These are phyloP conservation scores for Fusarium lyarnte DNA, from an alignment of 2,329 filamentous ascomycete species.

Conservation along the genomic window DNA sequence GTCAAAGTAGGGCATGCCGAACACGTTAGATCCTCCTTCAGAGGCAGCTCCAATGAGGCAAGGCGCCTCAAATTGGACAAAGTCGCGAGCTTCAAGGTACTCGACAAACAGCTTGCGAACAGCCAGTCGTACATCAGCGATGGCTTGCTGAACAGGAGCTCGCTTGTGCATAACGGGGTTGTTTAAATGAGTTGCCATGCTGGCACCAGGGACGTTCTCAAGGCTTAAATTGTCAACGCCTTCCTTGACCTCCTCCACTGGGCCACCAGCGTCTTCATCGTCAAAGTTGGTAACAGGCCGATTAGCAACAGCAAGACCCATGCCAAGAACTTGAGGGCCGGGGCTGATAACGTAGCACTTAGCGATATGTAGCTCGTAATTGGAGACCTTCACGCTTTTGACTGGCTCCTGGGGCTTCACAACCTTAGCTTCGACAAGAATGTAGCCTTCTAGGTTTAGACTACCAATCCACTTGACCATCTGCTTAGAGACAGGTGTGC, in stretches of 20 bases:
- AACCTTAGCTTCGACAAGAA: conserved; percentile 82
- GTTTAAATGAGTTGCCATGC: conserved; percentile 85
- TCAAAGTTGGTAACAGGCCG: conserved; percentile 66
- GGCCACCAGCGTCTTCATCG: conserved; percentile 60
- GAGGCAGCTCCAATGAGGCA: conserved; percentile 90
- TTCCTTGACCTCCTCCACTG: conserved; percentile 56
- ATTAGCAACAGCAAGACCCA: conserved; percentile 66
- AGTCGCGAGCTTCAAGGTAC: conserved; percentile 68
- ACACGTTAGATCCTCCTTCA: conserved; percentile 93
- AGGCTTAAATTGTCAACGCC: conserved; percentile 55
- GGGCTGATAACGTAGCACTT: conserved; percentile 83
- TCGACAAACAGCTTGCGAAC: conserved; percentile 78
- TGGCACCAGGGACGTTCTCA: conserved; percentile 72
- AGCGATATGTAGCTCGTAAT: conserved; percentile 86
- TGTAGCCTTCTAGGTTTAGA: conserved; percentile 82
- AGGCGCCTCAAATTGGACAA: conserved; percentile 79
- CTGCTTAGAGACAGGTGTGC: conserved; percentile 73
- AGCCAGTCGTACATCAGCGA: conserved; percentile 64
- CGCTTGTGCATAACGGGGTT: conserved; percentile 94
- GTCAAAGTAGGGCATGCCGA: conserved; percentile 89
- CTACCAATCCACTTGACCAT: conserved; percentile 93
- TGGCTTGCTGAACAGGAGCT: conserved; percentile 89
- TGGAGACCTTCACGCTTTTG: conserved; percentile 83
- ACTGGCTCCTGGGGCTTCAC: conserved; percentile 87
- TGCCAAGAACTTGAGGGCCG: conserved; percentile 65